Percentiles rank a stretch among this genome's conserved stretches.
Conservation (phyloP, 805 yeast genomes). For the Saturnispora quitensis region DNA sequence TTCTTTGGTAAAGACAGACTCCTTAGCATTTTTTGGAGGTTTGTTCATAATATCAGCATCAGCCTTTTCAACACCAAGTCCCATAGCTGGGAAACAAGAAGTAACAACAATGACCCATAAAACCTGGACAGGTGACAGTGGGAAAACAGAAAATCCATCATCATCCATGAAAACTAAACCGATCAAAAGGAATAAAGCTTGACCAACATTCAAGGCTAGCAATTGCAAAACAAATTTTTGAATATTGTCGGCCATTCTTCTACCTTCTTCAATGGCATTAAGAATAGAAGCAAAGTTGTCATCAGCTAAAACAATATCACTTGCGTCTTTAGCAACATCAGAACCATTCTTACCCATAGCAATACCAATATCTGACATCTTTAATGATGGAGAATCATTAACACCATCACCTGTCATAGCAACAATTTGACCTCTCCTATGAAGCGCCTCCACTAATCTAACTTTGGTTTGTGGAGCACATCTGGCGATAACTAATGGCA, state of each 20-base stretch:
- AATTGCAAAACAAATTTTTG: conserved; percentile 71
- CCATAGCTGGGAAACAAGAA: conserved; percentile 80
- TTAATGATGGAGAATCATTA: conserved; percentile 70
- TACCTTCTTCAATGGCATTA: conserved; percentile 72
- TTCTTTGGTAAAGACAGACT: conserved; percentile 56
- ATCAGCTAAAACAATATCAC: conserved; percentile 68
- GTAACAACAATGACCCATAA: conserved; percentile 74
- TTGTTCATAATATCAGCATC: conserved; percentile 52
- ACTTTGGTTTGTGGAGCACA: conserved; percentile 81
- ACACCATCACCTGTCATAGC: conserved; percentile 87
- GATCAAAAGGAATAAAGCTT: conserved; percentile 56
- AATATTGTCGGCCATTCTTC: conserved; percentile 70
- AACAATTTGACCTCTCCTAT: conserved; percentile 50
- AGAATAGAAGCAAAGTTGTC: conserved; percentile 69
- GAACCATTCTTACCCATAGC: conserved; percentile 80
- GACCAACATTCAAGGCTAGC: conserved; percentile 65
- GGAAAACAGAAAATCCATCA: conserved; percentile 65
- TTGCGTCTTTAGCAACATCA: conserved; percentile 79
- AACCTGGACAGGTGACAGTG: conserved; percentile 71
- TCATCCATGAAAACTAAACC: conserved; percentile 65
- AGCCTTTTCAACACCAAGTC: conserved; percentile 62
- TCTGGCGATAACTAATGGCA: conserved; percentile 72
- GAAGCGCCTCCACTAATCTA: conserved; percentile 70
- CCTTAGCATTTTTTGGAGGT: conserved; percentile 51
- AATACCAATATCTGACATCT: conserved; percentile 72